Percentiles rank a stretch among this genome's conserved stretches.
These are phyloP conservation scores for Escallonia rubra DNA, from an alignment of 129 eudicot genomes.

Conservation along the genomic window DNA sequence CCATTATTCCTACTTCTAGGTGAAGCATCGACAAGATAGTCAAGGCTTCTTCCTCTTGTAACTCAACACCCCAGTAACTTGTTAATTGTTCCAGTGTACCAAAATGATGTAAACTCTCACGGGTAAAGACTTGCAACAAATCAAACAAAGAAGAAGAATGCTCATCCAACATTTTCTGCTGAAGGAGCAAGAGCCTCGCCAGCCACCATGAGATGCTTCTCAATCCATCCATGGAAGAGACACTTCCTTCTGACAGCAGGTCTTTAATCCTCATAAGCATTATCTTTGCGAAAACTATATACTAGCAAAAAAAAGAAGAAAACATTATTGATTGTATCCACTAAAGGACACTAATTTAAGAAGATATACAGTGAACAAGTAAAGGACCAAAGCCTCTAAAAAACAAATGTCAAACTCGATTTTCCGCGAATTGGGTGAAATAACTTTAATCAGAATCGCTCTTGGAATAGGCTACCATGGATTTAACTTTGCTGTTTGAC, in stretches of 20 bases:
- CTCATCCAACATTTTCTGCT: conserved; percentile 73
- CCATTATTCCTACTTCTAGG: conserved; percentile 67
- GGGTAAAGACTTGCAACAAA: conserved; percentile 46
- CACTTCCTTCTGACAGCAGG: conserved; percentile 23
- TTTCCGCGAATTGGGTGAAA: too few species aligned
- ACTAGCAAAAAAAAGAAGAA: conserved; percentile 23
- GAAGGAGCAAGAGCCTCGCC: conserved; percentile 53
- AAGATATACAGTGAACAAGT: not conserved
- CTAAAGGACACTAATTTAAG: not conserved
- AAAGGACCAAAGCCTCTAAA: not conserved
- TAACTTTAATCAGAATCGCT: too few species aligned
- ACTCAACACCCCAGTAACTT: conserved; percentile 49
- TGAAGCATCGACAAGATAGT: conserved; percentile 58
- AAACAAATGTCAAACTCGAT: not conserved
- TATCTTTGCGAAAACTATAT: conserved; percentile 64
- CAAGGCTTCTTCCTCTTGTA: conserved; percentile 39
- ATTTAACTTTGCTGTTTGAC: too few species aligned
- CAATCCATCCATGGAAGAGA: conserved; percentile 16
- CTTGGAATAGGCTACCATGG: too few species aligned
- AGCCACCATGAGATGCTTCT: conserved; percentile 81
- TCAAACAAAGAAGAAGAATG: conserved; percentile 66
- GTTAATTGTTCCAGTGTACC: conserved; percentile 46
- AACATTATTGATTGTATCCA: too few species aligned
- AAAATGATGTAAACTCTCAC: conserved; percentile 44
- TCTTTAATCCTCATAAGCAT: conserved; percentile 52